A percentile compares a stretch with the other conserved stretches of the same genome.
Evolutionary conservation across 2,329 filamentous ascomycete species (phyloP).

Genomic region (Fusarium longipes): DNA sequence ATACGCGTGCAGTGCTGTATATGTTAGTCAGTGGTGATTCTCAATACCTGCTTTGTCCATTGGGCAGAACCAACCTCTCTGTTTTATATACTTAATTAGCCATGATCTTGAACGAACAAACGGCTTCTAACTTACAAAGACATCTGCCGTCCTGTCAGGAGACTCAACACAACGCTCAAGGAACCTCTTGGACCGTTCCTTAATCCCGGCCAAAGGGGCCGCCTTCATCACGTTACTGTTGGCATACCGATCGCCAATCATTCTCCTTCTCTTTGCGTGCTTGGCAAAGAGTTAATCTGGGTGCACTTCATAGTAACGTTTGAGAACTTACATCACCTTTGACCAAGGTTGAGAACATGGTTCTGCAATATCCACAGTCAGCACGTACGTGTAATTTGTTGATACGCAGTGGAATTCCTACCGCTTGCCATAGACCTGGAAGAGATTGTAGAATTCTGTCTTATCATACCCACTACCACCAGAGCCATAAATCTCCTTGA

Average conservation of each 20-base stretch:
- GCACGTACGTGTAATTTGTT: not conserved
- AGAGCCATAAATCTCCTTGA: constrained; percentile 72
- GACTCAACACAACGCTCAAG: constrained; percentile 62
- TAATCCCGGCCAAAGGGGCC: constrained; percentile 66
- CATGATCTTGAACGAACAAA: not conserved
- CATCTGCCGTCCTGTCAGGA: constrained; percentile 61
- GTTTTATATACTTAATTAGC: constrained; percentile 10
- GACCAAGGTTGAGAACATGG: constrained; percentile 69
- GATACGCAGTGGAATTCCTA: constrained; percentile 44
- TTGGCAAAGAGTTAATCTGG: constrained; percentile 44
- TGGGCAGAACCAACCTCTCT: constrained; percentile 48
- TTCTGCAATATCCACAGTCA: constrained; percentile 51
- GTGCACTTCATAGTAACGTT: not conserved
- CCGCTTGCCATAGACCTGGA: constrained; percentile 67
- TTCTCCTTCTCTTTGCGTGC: constrained; percentile 72
- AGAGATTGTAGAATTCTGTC: constrained; percentile 72
- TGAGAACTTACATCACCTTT: constrained; percentile 61
- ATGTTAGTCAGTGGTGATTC: constrained; percentile 29
- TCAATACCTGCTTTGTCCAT: not conserved
- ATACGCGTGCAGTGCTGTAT: constrained; percentile 68
- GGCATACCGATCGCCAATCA: constrained; percentile 74
- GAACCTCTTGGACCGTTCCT: constrained; percentile 67
- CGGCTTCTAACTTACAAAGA: constrained; percentile 63
- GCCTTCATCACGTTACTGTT: constrained; percentile 73
- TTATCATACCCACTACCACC: constrained; percentile 73